Evolutionary conservation across 768 basidiomycete genomes (phyloP).

Genomic region (Artomyces pyxidatus): DNA sequence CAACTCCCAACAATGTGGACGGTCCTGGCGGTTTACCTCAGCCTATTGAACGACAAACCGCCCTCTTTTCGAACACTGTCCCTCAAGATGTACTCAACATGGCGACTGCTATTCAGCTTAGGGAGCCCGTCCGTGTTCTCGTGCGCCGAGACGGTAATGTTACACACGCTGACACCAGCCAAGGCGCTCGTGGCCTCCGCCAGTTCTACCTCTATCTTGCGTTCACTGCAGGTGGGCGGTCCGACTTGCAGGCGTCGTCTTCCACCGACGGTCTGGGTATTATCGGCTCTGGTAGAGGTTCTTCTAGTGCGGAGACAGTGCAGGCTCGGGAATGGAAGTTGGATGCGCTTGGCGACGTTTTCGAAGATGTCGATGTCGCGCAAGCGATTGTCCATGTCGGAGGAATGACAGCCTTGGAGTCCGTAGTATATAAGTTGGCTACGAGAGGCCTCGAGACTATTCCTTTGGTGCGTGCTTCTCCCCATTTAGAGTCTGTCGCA

Average conservation of each 20-base stretch:
- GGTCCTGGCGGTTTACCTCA: constrained; percentile 27
- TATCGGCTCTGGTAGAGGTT: constrained; percentile 86
- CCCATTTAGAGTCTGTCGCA: constrained; percentile 1
- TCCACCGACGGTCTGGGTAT: constrained; percentile 69
- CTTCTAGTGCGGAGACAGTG: constrained; percentile 72
- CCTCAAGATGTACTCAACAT: constrained; percentile 97
- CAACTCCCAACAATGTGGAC: constrained; percentile 37
- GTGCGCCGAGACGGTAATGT: constrained; percentile 88
- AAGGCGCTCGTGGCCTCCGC: constrained; percentile 76
- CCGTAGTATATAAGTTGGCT: constrained; percentile 85
- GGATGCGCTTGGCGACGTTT: constrained; percentile 83
- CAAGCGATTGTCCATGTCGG: constrained; percentile 87
- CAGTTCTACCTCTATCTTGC: constrained; percentile 97
- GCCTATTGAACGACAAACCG: constrained; percentile 76
- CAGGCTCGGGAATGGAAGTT: constrained; percentile 93
- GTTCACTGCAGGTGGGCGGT: constrained; percentile 79
- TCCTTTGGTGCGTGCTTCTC: constrained; percentile 58
- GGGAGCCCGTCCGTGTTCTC: constrained; percentile 95
- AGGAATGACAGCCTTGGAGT: constrained; percentile 78
- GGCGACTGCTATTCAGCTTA: constrained; percentile 84
- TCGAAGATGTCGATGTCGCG: constrained; percentile 75
- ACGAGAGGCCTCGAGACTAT: constrained; percentile 82
- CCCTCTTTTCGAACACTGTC: constrained; percentile 96
- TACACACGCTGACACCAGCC: constrained; percentile 55
- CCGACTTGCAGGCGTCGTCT: constrained; percentile 38